phyloP scores from a whole-genome alignment of 257 asterid genomes.

The Cordia subcordata region DNA sequence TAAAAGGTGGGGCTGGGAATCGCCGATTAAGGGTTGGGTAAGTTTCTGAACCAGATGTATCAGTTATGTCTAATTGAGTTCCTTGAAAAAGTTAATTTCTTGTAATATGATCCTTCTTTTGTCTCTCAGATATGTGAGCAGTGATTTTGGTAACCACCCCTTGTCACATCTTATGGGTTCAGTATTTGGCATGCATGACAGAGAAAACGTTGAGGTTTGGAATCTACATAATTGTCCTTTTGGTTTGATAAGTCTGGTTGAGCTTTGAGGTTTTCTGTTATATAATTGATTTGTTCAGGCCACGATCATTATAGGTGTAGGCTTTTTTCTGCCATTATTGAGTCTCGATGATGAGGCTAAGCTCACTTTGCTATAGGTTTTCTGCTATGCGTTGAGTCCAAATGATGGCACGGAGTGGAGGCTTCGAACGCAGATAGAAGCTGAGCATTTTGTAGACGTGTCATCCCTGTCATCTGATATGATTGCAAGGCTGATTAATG shows the following conservation, averaged over 20 bases:
- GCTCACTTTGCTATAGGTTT: slow-evolving; percentile 46
- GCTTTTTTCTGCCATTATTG: no score
- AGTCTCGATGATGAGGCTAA: background rate
- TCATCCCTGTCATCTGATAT: slow-evolving; percentile 87
- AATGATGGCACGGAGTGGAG: slow-evolving; percentile 98
- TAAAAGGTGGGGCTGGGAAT: slow-evolving; percentile 58
- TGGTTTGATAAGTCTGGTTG: no score
- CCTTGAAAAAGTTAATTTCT: background rate
- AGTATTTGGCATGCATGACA: slow-evolving; percentile 92
- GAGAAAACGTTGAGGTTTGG: slow-evolving; percentile 80
- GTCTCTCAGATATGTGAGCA: slow-evolving; percentile 80
- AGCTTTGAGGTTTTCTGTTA: no score
- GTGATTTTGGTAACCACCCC: slow-evolving; percentile 99
- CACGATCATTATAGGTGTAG: no score
- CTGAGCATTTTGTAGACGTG: slow-evolving; percentile 87
- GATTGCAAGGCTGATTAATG: slow-evolving; percentile 91
- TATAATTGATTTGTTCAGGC: no score
- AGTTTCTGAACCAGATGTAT: slow-evolving; percentile 17
- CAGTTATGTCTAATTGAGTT: background rate
- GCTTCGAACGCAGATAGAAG: slow-evolving; percentile 81
- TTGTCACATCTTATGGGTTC: slow-evolving; percentile 99
- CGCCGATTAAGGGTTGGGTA: slow-evolving; percentile 87
- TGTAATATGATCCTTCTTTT: background rate
- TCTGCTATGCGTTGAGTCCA: slow-evolving; percentile 93
- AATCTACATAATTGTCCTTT: background rate